phyloP scores from a whole-genome alignment of 2,329 filamentous ascomycete species.

The Aspergillus hortae region DNA sequence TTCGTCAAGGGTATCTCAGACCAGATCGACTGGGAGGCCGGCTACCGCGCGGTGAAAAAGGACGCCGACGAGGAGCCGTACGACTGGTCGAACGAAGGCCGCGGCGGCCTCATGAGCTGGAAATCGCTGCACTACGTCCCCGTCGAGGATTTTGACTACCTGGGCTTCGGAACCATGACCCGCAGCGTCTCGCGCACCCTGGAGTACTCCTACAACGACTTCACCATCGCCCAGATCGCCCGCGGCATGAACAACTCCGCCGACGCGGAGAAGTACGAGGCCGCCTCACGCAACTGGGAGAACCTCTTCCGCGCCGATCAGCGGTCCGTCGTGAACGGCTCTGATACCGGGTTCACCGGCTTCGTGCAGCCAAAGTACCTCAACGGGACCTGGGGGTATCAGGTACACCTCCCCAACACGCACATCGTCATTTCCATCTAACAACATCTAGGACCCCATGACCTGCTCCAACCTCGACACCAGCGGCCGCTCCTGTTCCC shows the following conservation, averaged over 20 bases:
- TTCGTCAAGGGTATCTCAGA: conserved; percentile 62
- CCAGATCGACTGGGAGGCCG: conserved; percentile 64
- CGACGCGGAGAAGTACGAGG: conserved; percentile 58
- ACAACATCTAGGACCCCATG: conserved; percentile 45
- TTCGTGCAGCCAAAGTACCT: conserved; percentile 69
- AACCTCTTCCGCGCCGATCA: conserved; percentile 65
- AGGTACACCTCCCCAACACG: conserved; percentile 34
- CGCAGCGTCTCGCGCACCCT: conserved; percentile 68
- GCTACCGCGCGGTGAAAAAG: conserved; percentile 65
- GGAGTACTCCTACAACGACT: conserved; percentile 76
- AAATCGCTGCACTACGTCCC: conserved; percentile 68
- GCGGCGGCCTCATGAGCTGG: conserved; percentile 69
- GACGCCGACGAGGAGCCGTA: conserved; percentile 68
- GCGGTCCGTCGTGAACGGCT: conserved; percentile 53
- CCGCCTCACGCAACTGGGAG: conserved; percentile 61
- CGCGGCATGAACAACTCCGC: conserved; percentile 51
- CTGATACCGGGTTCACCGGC: conserved; percentile 63
- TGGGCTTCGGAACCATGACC: conserved; percentile 66
- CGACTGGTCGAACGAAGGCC: conserved; percentile 66
- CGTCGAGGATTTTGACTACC: conserved; percentile 63
- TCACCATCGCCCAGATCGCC: conserved; percentile 61
- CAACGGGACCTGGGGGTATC: conserved; percentile 67
- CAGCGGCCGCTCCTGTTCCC: conserved; percentile 28
- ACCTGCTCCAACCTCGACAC: conserved; percentile 56
- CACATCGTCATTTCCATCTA: neutral